Percentiles rank a stretch among this genome's conserved stretches.
phyloP scores from a whole-genome alignment of 2,329 filamentous ascomycete species.

The Fusarium verticillioides region DNA sequence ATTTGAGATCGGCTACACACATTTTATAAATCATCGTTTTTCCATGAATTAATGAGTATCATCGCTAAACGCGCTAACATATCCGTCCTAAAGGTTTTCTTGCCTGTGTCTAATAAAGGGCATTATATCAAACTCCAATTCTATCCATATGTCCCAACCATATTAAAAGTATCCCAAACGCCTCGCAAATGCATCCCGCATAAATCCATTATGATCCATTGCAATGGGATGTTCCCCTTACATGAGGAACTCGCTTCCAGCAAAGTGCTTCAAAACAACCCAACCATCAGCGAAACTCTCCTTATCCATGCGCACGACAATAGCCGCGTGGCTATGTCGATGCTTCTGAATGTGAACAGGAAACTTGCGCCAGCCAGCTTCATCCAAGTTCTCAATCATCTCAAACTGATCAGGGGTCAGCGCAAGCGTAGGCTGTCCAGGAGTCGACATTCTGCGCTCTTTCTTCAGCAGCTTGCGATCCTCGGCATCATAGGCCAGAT shows the following conservation, averaged over 20 bases:
- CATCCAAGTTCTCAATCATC: slow-evolving; percentile 83
- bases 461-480: slow-evolving; percentile 55
- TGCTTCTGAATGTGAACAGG: slow-evolving; percentile 80
- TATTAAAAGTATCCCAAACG: slow-evolving; percentile 7
- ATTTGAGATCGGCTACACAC: not conserved
- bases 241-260: slow-evolving; percentile 74
- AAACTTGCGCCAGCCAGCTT: slow-evolving; percentile 72
- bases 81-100: not conserved
- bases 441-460: slow-evolving; percentile 55
- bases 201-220: not conserved
- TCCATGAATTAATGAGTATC: not conserved
- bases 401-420: slow-evolving; percentile 83
- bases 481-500: slow-evolving; percentile 48
- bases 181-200: slow-evolving; percentile 15
- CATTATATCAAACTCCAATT: not conserved
- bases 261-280: slow-evolving; percentile 83
- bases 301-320: slow-evolving; percentile 80
- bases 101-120: not conserved
- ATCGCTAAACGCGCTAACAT: not conserved
- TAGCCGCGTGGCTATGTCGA: slow-evolving; percentile 87
- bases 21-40: not conserved
- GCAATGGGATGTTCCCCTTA: slow-evolving; percentile 21
- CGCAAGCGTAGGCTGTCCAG: slow-evolving; percentile 76
- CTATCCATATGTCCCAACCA: slow-evolving; percentile 1
- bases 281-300: slow-evolving; percentile 78